Evolutionary conservation across 805 yeast genomes (phyloP).

Genomic region (Lipomyces lipofer): DNA sequence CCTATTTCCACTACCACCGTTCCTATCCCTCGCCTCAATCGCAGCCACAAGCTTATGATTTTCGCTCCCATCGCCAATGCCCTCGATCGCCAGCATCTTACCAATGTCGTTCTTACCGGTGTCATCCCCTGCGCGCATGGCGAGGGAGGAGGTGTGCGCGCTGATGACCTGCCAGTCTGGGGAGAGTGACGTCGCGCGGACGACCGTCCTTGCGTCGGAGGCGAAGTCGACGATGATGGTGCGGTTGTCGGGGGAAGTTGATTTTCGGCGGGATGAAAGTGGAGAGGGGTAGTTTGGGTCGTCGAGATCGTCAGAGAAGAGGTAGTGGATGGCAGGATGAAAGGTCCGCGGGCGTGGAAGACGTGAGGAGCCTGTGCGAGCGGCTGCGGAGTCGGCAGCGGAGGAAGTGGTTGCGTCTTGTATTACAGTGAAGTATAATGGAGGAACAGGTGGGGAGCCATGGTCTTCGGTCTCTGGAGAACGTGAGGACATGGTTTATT

Average conservation of each 20-base stretch:
- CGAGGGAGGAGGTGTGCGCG: constrained; percentile 30
- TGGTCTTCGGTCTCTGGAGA: neutral
- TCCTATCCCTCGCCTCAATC: neutral
- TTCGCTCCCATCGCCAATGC: constrained; percentile 23
- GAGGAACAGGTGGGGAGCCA: constrained; percentile 12
- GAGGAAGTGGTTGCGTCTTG: constrained; percentile 13
- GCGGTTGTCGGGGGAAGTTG: neutral
- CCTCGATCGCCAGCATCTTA: constrained; percentile 29
- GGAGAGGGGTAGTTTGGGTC: constrained; percentile 14
- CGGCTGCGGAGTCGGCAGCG: constrained; percentile 4
- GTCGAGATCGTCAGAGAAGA: constrained; percentile 41
- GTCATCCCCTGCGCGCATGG: constrained; percentile 13
- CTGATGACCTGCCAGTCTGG: constrained; percentile 43
- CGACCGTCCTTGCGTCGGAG: constrained; percentile 37
- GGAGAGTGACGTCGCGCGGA: constrained; percentile 40
- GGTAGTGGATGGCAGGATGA: constrained; percentile 43
- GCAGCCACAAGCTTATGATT: constrained; percentile 2
- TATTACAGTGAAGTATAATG: constrained; percentile 23
- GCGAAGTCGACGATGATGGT: constrained; percentile 43
- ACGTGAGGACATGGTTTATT: neutral
- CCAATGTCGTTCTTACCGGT: constrained; percentile 12
- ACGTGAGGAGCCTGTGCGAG: neutral
- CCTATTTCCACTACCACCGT: neutral
- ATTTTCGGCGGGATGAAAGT: too few species aligned
- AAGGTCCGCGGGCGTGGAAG: neutral